phyloP scores from a whole-genome alignment of 768 basidiomycete genomes.

The Leccinum fibrillosum region DNA sequence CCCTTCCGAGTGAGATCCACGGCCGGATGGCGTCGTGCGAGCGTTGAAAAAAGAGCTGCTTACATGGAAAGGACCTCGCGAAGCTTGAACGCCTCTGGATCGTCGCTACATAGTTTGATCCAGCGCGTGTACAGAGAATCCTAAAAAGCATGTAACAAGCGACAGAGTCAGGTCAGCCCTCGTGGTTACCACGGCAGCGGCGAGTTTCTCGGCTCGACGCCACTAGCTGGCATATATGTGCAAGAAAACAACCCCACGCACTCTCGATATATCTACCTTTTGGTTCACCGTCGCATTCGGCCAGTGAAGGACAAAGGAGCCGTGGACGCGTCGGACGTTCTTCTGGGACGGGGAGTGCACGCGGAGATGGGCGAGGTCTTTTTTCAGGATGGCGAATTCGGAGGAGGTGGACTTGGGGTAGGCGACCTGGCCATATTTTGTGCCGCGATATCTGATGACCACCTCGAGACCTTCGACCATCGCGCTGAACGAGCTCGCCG shows the following conservation, averaged over 20 bases:
- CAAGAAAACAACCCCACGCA: slow-evolving; percentile 2
- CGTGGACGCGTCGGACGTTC: slow-evolving; percentile 21
- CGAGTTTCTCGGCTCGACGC: no score
- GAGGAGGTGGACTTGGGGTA: slow-evolving; percentile 9
- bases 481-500: not conserved
- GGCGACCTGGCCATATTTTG: slow-evolving; percentile 15
- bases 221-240: no score
- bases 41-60: not conserved
- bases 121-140: slow-evolving; percentile 24
- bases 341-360: slow-evolving; percentile 28
- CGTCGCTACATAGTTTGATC: slow-evolving; percentile 23
- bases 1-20: slow-evolving; percentile 7
- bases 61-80: slow-evolving; percentile 29
- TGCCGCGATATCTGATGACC: slow-evolving; percentile 21
- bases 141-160: slow-evolving; percentile 5
- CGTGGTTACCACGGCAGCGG: not conserved
- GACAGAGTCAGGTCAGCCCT: not conserved
- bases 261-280: not conserved
- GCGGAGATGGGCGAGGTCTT: slow-evolving; percentile 29
- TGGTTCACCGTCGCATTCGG: slow-evolving; percentile 6
- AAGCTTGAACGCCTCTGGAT: slow-evolving; percentile 21
- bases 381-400: slow-evolving; percentile 23
- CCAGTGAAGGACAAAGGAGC: slow-evolving; percentile 28
- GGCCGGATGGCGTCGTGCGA: not conserved
- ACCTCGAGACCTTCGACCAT: slow-evolving; percentile 27